A percentile compares a stretch with the other conserved stretches of the same genome.
phyloP scores from a whole-genome alignment of 805 yeast species.

The Candida dendrica region DNA sequence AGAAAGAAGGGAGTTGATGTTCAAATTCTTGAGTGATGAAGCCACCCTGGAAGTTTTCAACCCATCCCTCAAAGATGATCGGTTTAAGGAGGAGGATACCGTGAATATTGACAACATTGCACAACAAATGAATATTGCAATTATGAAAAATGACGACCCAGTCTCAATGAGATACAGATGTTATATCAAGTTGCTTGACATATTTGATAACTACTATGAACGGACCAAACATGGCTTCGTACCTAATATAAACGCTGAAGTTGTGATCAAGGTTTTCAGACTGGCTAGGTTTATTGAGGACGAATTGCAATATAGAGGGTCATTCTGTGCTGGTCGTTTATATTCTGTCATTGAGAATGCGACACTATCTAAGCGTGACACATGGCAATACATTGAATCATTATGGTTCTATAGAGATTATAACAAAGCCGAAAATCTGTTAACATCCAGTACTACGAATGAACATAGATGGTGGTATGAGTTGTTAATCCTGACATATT shows the following conservation, averaged over 20 bases:
- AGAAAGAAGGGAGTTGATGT: not conserved
- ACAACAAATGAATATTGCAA: not conserved
- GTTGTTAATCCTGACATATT: slow-evolving; percentile 33
- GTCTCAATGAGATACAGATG: not conserved
- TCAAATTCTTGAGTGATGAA: not conserved
- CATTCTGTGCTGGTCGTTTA: slow-evolving; percentile 31
- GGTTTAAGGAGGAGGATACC: not conserved
- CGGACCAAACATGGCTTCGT: too few relatives aligned
- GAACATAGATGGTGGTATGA: slow-evolving; percentile 50
- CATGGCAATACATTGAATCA: slow-evolving; percentile 40
- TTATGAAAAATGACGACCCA: not conserved
- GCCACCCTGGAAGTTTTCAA: not conserved
- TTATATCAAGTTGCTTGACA: not conserved
- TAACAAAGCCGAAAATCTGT: slow-evolving; percentile 30
- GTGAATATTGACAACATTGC: not conserved
- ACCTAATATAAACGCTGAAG: too few relatives aligned
- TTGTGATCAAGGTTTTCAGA: slow-evolving; percentile 26
- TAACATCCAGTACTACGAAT: slow-evolving; percentile 26
- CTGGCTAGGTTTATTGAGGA: slow-evolving; percentile 31
- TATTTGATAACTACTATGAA: not conserved
- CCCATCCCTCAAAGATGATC: not conserved
- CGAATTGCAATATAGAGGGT: slow-evolving; percentile 25
- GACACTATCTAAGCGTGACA: slow-evolving; percentile 42
- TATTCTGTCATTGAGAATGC: too few relatives aligned
- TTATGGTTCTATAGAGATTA: slow-evolving; percentile 27